Evolutionary conservation across 306 rosid genomes (phyloP), one percentile per base, ranked within the genome.

Genomic region (Pyrus betulifolia): DNA sequence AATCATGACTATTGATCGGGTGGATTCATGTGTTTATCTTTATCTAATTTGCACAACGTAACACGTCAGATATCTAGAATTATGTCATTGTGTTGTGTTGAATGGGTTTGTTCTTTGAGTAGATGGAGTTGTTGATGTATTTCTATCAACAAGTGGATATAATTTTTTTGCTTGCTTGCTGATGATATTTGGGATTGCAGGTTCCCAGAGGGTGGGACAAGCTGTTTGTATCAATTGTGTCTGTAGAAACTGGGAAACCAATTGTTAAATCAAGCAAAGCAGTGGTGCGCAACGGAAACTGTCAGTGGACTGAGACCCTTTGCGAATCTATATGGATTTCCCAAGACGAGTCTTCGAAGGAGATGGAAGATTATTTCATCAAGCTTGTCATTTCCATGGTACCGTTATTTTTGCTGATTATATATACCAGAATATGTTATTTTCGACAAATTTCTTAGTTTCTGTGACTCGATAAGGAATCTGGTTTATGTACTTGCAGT

Each of bases 191-290:
- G 60, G 49, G 60, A 2, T 14, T 27, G 38, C 67, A 86, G 89
- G 87, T 86, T 31, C 87, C 89, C 21, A 83, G 78, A 78, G 87
- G 85, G 74, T 86, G 89, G 89, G 89, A 86, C 75, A 86, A 78
- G 81, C 72, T 86, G 72, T 80, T 55, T 75, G 59, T 86, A 72
- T 83, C 89, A 45, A 51, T 83, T 40, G 75, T 81, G 52, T 76
- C 84, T 15, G 82, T 76, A 5, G 83, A 83, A 76, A 83, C 82
- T 14, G 87, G 85, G 44, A 86, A 83, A 35, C 71, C 84, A 17
- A 64, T 86, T 69, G 64, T 76, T 2, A 80, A 84, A 51, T 74
- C 87, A 12, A 76, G 85, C 82, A 80, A 83, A 68, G 81, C 78
- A 15, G 23, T 28, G 52, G 89, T 80, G 66, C 85, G 81, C 21